Conservation (phyloP, 257 asterid genomes). For the Solanum ossicruentum region DNA sequence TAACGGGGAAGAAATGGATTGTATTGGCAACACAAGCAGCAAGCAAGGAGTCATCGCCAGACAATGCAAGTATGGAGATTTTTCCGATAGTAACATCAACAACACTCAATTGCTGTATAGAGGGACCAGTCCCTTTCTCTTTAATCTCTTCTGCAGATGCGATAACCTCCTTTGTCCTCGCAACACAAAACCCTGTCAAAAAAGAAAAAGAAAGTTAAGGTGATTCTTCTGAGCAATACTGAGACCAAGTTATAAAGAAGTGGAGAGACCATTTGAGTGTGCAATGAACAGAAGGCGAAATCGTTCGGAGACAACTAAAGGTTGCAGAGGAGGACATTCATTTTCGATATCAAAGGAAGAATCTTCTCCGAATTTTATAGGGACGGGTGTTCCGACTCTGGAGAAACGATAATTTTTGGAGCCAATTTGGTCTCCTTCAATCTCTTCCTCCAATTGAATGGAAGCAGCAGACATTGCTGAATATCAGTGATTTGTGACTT, state of each 20-base stretch:
- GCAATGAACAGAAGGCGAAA: slow-evolving; percentile 66
- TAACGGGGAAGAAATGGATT: slow-evolving; percentile 63
- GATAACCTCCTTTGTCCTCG: slow-evolving; percentile 67
- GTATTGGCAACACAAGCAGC: slow-evolving; percentile 46
- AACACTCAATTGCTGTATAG: slow-evolving; percentile 45
- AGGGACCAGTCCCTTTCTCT: slow-evolving; percentile 29
- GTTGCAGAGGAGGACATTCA: slow-evolving; percentile 41
- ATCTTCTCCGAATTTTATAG: slow-evolving; percentile 17
- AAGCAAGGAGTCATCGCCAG: slow-evolving; percentile 62
- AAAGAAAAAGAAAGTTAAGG: not conserved
- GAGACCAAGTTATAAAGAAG: not conserved
- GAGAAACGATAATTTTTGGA: slow-evolving; percentile 53
- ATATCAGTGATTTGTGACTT: too few relatives aligned
- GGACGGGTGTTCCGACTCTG: slow-evolving; percentile 49
- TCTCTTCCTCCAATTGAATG: slow-evolving; percentile 44
- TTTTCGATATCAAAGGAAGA: slow-evolving; percentile 33
- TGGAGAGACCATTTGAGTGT: slow-evolving; percentile 44
- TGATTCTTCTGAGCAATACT: not conserved
- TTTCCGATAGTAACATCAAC: slow-evolving; percentile 51
- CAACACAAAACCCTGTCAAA: slow-evolving; percentile 77
- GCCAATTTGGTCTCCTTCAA: slow-evolving; percentile 46
- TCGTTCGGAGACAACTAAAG: slow-evolving; percentile 67
- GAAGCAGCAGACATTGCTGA: not conserved
- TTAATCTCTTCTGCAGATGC: slow-evolving; percentile 49
- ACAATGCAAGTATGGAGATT: slow-evolving; percentile 48